Conservation (phyloP, 2,329 filamentous ascomycete species). For the Escovopsis weberi region DNA sequence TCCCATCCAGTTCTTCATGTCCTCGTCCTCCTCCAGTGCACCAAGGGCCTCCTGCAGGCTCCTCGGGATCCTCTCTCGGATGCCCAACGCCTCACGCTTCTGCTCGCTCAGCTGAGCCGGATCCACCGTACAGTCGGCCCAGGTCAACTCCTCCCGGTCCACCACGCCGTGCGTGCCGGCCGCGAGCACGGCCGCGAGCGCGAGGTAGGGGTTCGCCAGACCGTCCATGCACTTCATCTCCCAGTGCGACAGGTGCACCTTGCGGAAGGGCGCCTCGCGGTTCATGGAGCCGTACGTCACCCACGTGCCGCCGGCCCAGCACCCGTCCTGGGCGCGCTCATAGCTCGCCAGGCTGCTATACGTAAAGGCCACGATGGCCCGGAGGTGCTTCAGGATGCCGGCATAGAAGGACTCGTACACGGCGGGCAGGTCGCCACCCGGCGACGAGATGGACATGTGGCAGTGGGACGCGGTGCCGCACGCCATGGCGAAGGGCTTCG, state of each 20-base stretch:
- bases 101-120: conserved; percentile 33
- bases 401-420: conserved; percentile 55
- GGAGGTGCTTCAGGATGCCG: conserved; percentile 52
- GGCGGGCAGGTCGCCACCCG: conserved; percentile 21
- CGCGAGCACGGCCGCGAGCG: conserved; percentile 18
- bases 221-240: conserved; percentile 70
- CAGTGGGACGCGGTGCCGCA: conserved; percentile 55
- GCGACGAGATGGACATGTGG: conserved; percentile 50
- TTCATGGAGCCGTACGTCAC: conserved; percentile 73
- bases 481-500: conserved; percentile 45
- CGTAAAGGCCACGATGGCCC: conserved; percentile 52
- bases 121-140: conserved; percentile 40
- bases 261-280: conserved; percentile 58
- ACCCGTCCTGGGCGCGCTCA: conserved; percentile 49
- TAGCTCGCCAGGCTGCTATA: conserved; percentile 55
- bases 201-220: conserved; percentile 64
- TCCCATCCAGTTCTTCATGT: conserved; percentile 32
- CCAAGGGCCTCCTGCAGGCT: conserved; percentile 39
- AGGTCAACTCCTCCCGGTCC: conserved; percentile 23
- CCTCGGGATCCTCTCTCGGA: conserved; percentile 38
- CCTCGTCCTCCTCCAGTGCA: conserved; percentile 32
- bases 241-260: conserved; percentile 54
- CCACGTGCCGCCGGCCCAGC: conserved; percentile 67
- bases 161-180: conserved; percentile 16
- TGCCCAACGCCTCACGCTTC: conserved; percentile 36